Evolutionary conservation across 768 basidiomycete species (phyloP).

Genomic region (Clathrus columnatus): DNA sequence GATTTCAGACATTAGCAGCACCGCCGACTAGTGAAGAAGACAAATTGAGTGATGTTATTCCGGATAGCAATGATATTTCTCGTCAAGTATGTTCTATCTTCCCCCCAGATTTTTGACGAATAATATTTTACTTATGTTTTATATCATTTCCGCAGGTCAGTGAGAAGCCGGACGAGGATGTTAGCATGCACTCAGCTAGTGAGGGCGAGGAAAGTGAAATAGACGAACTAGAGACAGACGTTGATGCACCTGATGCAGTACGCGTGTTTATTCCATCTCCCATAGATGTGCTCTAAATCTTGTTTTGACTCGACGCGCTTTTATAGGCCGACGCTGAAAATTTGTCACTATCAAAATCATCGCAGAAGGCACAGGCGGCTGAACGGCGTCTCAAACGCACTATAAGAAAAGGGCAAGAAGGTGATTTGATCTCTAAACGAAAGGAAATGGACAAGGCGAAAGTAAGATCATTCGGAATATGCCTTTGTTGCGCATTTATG

Average conservation of each 20-base stretch:
- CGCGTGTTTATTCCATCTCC: constrained; percentile 10
- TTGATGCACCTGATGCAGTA: constrained; percentile 38
- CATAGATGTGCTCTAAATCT: constrained; percentile 24
- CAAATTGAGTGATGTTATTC: constrained; percentile 83
- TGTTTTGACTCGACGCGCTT: constrained; percentile 19
- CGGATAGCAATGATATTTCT: constrained; percentile 77
- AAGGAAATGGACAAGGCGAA: constrained; percentile 87
- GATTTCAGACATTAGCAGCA: not conserved
- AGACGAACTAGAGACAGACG: constrained; percentile 52
- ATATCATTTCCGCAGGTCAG: constrained; percentile 41
- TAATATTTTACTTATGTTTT: constrained; percentile 11
- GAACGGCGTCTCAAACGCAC: constrained; percentile 36
- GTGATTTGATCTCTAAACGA: constrained; percentile 58
- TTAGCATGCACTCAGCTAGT: constrained; percentile 33
- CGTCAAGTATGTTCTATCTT: constrained; percentile 50
- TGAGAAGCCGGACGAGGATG: constrained; percentile 66
- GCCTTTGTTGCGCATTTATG: not conserved
- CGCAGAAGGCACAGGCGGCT: constrained; percentile 28
- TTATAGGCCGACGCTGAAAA: constrained; percentile 28
- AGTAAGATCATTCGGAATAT: constrained; percentile 29
- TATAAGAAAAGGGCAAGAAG: constrained; percentile 62
- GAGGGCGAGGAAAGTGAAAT: constrained; percentile 47
- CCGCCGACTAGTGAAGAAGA: constrained; percentile 51
- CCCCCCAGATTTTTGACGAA: not conserved
- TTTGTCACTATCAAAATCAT: constrained; percentile 25